Evolutionary conservation across 108 stramenopile species (phyloP).

Genomic region (Nitzschia sp.): DNA sequence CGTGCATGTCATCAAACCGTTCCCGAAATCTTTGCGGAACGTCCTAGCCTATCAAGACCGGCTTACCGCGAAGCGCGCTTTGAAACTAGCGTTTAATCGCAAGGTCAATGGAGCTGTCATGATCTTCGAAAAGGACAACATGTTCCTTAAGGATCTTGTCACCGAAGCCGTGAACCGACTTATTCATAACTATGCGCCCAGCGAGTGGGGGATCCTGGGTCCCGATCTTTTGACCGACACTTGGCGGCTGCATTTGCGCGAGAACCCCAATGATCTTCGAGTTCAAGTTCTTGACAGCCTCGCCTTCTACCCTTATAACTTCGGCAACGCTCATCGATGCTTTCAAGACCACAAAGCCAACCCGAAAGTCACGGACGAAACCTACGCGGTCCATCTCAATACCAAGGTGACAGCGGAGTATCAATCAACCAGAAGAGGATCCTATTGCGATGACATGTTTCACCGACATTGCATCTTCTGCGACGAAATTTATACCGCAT

Average conservation of each 20-base stretch:
- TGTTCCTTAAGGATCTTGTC: not conserved
- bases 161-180: not conserved
- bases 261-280: not conserved
- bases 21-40: conserved; percentile 2
- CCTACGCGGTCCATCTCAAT: not conserved
- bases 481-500: conserved; percentile 1
- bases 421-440: not conserved
- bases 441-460: conserved; percentile 1
- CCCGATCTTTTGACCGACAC: not conserved
- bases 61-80: not conserved
- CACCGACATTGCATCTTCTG: conserved; percentile 2
- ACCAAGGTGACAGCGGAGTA: not conserved
- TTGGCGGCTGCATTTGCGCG: not conserved
- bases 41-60: conserved; percentile 5
- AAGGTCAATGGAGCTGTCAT: conserved; percentile 6
- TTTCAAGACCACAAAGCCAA: not conserved
- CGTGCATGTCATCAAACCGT: not conserved
- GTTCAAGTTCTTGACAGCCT: not conserved
- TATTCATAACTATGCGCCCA: not conserved
- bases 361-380: not conserved
- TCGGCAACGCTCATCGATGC: not conserved
- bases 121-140: conserved; percentile 6
- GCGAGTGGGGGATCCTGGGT: not conserved
- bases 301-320: conserved; percentile 2
- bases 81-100: not conserved